Evolutionary conservation across 2,329 filamentous ascomycete genomes (phyloP).

Genomic region (Tolypocladium tundrense): DNA sequence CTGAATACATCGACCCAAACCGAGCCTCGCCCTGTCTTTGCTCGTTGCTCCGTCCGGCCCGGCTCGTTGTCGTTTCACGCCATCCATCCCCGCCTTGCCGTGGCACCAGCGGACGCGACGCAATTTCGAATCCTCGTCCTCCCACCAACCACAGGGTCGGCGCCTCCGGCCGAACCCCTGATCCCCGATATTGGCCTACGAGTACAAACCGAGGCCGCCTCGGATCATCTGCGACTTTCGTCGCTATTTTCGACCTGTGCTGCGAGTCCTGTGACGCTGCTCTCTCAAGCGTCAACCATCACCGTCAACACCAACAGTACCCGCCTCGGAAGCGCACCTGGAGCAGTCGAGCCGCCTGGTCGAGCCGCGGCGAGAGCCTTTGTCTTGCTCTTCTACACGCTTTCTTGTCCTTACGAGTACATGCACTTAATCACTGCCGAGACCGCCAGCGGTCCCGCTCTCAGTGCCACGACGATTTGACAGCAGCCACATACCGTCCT

Average conservation of each 20-base stretch:
- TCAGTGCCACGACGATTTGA: background rate
- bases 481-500: background rate
- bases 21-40: background rate
- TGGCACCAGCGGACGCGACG: conserved; percentile 7
- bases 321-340: background rate
- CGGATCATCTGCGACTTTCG: background rate
- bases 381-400: background rate
- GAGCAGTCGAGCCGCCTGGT: background rate
- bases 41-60: background rate
- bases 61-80: conserved; percentile 4
- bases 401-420: background rate
- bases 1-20: background rate
- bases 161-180: conserved; percentile 2
- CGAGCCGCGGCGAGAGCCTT: background rate
- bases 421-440: background rate
- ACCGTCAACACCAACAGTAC: background rate
- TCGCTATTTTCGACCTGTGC: background rate
- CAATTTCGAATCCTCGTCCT: conserved; percentile 15
- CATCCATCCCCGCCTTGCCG: background rate
- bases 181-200: background rate
- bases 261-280: background rate
- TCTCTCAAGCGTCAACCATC: background rate
- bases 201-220: background rate
- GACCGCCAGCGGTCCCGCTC: background rate
- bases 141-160: background rate